Conservation (phyloP, 2,329 filamentous ascomycete genomes). For the Corinectria fuckeliana region DNA sequence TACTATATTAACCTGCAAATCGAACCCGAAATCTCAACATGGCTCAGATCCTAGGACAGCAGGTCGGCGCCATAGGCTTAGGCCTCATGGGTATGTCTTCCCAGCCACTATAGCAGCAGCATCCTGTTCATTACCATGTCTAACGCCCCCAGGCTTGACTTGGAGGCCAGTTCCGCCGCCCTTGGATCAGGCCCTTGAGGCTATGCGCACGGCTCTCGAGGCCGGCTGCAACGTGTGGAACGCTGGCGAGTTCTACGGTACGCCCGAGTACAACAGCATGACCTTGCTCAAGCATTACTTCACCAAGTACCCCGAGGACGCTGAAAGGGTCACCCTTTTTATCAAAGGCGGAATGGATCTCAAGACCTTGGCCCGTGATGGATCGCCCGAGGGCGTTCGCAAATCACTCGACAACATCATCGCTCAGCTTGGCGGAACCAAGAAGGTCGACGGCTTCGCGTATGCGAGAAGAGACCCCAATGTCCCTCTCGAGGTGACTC, state of each 20-base stretch:
- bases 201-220: constrained; percentile 60
- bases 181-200: constrained; percentile 58
- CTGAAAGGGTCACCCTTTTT: constrained; percentile 64
- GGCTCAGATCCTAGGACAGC: constrained; percentile 47
- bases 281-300: constrained; percentile 69
- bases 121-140: not conserved
- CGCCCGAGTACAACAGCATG: constrained; percentile 62
- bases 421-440: constrained; percentile 56
- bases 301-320: constrained; percentile 67
- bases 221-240: constrained; percentile 63
- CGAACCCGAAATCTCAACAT: constrained; percentile 25
- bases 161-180: constrained; percentile 49
- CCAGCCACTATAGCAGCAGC: not conserved
- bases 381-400: constrained; percentile 60
- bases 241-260: constrained; percentile 70
- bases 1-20: too few species aligned
- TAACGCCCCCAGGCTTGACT: constrained; percentile 47
- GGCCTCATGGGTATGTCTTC: constrained; percentile 58
- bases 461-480: constrained; percentile 62
- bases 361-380: constrained; percentile 50
- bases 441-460: constrained; percentile 67
- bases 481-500: constrained; percentile 51
- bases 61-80: constrained; percentile 58
- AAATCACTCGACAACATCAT: constrained; percentile 65
- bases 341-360: constrained; percentile 64